A percentile compares a stretch with the other conserved stretches of the same genome.
phyloP scores from a whole-genome alignment of 495 filamentous ascomycete species.

The Xeromyces bisporus region DNA sequence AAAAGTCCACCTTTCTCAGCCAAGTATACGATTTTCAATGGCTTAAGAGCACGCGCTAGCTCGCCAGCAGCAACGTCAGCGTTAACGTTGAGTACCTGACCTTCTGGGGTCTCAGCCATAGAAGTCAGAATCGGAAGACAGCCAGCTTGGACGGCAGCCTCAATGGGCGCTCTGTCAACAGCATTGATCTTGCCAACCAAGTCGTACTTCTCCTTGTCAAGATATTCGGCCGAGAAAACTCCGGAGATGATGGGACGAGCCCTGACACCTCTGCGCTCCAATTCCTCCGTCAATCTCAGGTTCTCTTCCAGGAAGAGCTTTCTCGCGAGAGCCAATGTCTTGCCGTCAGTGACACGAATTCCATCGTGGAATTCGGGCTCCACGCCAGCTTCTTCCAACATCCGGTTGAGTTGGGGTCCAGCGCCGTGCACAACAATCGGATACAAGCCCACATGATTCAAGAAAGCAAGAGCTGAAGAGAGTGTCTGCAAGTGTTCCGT shows the following conservation, averaged over 20 bases:
- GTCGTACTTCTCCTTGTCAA: conserved; percentile 89
- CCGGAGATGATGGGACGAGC: conserved; percentile 85
- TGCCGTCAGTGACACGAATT: conserved; percentile 88
- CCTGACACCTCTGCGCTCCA: conserved; percentile 81
- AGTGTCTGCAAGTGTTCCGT: conserved; percentile 87
- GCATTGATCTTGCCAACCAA: conserved; percentile 89
- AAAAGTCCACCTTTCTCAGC: conserved; percentile 96
- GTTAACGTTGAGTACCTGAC: conserved; percentile 94
- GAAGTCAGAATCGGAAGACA: conserved; percentile 91
- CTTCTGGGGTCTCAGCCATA: conserved; percentile 87
- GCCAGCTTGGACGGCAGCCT: conserved; percentile 79
- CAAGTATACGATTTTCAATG: conserved; percentile 94
- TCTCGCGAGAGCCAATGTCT: conserved; percentile 78
- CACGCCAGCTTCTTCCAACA: conserved; percentile 80
- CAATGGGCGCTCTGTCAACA: conserved; percentile 81
- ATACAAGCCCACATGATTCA: conserved; percentile 90
- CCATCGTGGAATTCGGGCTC: conserved; percentile 95
- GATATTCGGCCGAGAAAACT: conserved; percentile 87
- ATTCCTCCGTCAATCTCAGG: conserved; percentile 78
- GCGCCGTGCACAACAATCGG: conserved; percentile 95
- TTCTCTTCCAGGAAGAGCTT: conserved; percentile 94
- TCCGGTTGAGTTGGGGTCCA: conserved; percentile 87
- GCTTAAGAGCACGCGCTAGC: conserved; percentile 73
- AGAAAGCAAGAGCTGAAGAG: conserved; percentile 73
- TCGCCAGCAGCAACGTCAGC: conserved; percentile 94